Base-by-base conservation (phyloP, 1,139 yeast species). In the Magnusiomyces starmeri region DNA sequence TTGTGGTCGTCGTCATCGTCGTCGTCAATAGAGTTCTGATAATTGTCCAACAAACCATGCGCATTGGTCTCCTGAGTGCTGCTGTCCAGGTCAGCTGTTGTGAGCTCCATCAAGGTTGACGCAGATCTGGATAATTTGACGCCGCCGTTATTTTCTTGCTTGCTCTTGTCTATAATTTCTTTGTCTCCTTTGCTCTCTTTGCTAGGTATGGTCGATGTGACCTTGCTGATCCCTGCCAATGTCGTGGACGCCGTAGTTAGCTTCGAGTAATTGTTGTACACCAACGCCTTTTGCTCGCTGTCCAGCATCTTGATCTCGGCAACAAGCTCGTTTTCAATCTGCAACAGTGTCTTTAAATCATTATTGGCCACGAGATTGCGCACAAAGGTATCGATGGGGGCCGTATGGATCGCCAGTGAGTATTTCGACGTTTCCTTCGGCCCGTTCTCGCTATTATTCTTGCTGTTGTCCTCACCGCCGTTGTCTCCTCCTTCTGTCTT, bases 221-320 rank as follows among this genome's bases (percentile, higher is more conserved):
- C 21, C 18, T 20, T 20, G 34, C 37, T 39, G 2, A 37, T 27
- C 9, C 35, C 20, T 3, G 18, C 37, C 40, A 69, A 62, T 26
- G 71, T 69, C 48, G 68, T 67, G 3, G 73, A 66, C 3, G 74
- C 74, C 16, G 67, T 60, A 48, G 72, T 71, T 45, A 72, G 65
- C 50, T 71, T 70, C 47, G 68, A 65, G 60, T 72, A 73, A 55
- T 72, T 72, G 57, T 72, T 71, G 56, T 72, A 73, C 1, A 72
- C 75, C 27, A 72, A 62, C 18, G 75, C 73, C 56, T 72, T 73
- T 46, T 71, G 73, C 49, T 71, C 74, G 48, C 72, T 69, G 41
- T 71, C 72, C 29, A 72, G 61, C 4, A 67, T 63, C 25, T 67
- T 59, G 29, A 70, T 62, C 42, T 71, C 74, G 32, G 59, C 61